Evolutionary conservation across 495 filamentous ascomycete genomes (phyloP).

Genomic region (Penicillium atrosanguineum): DNA sequence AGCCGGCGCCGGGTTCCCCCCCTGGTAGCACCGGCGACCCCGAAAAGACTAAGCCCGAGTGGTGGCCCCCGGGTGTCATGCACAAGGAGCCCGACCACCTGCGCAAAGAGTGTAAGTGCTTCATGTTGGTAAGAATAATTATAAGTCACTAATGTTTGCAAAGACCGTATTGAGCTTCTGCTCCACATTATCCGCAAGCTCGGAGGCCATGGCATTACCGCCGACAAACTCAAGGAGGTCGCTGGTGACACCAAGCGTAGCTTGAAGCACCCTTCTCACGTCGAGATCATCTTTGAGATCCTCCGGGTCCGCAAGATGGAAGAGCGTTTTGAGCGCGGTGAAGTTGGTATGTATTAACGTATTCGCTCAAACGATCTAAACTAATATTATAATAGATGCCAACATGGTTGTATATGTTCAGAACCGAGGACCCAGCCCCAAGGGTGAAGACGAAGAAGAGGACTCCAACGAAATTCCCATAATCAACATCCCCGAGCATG

Average conservation of each 20-base stretch:
- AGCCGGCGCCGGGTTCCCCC: slow-evolving; percentile 31
- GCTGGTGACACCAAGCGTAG: slow-evolving; percentile 41
- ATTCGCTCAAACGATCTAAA: not conserved
- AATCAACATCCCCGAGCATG: slow-evolving; percentile 24
- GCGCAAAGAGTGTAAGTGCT: slow-evolving; percentile 63
- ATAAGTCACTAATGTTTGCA: not conserved
- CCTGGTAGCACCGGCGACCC: slow-evolving; percentile 43
- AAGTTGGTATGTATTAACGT: slow-evolving; percentile 42
- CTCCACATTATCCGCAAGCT: slow-evolving; percentile 48
- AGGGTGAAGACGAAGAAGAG: slow-evolving; percentile 35
- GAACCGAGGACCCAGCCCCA: slow-evolving; percentile 38
- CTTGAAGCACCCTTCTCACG: slow-evolving; percentile 33
- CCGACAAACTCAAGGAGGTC: slow-evolving; percentile 43
- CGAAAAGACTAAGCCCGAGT: slow-evolving; percentile 64
- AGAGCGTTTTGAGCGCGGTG: slow-evolving; percentile 49
- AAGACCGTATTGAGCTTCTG: slow-evolving; percentile 42
- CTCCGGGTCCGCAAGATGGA: slow-evolving; percentile 53
- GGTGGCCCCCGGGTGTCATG: slow-evolving; percentile 69
- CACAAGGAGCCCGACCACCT: slow-evolving; percentile 89
- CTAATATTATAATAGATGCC: slow-evolving; percentile 25
- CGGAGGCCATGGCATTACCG: slow-evolving; percentile 31
- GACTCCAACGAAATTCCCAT: slow-evolving; percentile 19
- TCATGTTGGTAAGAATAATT: not conserved
- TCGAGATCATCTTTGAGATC: slow-evolving; percentile 50
- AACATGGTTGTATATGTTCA: slow-evolving; percentile 38